A percentile compares a stretch with the other conserved stretches of the same genome.
phyloP scores from a whole-genome alignment of 2,329 filamentous ascomycete species.

The Diaporthe helianthi region DNA sequence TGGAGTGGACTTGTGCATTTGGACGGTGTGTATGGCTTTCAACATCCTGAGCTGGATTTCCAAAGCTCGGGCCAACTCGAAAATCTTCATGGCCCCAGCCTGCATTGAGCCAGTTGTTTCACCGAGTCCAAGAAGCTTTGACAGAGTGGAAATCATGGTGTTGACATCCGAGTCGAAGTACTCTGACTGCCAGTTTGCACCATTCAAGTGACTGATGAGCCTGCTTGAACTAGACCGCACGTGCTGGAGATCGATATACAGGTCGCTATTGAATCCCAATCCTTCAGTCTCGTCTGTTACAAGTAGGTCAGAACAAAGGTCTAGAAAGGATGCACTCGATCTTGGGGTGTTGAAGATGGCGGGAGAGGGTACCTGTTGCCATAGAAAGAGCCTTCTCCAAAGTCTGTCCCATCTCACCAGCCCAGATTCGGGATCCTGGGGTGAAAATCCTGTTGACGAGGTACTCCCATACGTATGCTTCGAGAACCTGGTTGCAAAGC shows the following conservation, averaged over 20 bases:
- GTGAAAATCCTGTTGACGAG: not conserved
- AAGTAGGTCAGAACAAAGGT: not conserved
- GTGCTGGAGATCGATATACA: slow-evolving; percentile 26
- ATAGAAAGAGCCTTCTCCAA: not conserved
- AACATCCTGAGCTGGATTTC: slow-evolving; percentile 10
- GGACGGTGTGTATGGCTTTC: not conserved
- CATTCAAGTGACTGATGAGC: slow-evolving; percentile 9
- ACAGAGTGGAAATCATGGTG: not conserved
- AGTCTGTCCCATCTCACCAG: not conserved
- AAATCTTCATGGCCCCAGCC: not conserved
- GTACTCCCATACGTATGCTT: slow-evolving; percentile 29
- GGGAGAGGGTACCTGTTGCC: no score
- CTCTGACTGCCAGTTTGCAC: not conserved
- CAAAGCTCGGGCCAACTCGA: slow-evolving; percentile 15
- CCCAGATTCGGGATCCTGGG: not conserved
- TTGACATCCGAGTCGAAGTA: not conserved
- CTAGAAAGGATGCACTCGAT: no score
- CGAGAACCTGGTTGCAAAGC: not conserved
- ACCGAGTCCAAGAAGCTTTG: not conserved
- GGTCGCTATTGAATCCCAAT: not conserved
- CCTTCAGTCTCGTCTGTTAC: not conserved
- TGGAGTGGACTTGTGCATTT: not conserved
- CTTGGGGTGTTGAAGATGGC: no score
- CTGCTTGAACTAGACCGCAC: slow-evolving; percentile 32
- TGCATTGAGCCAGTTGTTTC: not conserved